Percentiles rank a stretch among this genome's conserved stretches.
These are phyloP conservation scores for Aspergillus ochraceus DNA, from an alignment of 2,329 filamentous ascomycete genomes.

Conservation along the genomic window DNA sequence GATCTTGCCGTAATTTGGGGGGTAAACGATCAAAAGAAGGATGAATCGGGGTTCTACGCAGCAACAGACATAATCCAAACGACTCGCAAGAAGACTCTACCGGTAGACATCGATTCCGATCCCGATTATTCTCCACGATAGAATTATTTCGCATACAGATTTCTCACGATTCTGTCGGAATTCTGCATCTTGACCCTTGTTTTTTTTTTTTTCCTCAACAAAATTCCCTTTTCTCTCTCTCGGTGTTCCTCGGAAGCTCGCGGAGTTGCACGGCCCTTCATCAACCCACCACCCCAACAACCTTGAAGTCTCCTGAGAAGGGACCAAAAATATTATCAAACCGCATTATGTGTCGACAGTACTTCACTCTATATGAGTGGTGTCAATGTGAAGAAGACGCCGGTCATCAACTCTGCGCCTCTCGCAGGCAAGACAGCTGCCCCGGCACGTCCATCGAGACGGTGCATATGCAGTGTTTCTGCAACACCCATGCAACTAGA, in stretches of 20 bases:
- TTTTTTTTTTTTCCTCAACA: not conserved
- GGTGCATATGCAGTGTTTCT: constrained; percentile 42
- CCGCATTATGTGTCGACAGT: constrained; percentile 38
- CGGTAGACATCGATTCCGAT: not conserved
- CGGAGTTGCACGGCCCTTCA: constrained; percentile 12
- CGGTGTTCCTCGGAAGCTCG: constrained; percentile 16
- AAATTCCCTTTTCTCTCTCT: not conserved
- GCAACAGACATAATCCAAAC: constrained; percentile 2
- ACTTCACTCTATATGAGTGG: constrained; percentile 38
- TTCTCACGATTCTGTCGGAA: not conserved
- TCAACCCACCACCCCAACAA: constrained; percentile 1
- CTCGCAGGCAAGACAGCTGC: constrained; percentile 28
- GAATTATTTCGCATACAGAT: not conserved
- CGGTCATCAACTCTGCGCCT: constrained; percentile 31
- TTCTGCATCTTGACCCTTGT: not conserved
- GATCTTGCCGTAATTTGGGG: constrained; percentile 2
- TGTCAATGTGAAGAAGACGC: constrained; percentile 40
- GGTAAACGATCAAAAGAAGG: not conserved
- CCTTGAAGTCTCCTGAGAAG: not conserved
- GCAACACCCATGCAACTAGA: constrained; percentile 34
- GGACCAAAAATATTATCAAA: not conserved
- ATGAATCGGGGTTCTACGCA: not conserved
- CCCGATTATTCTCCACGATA: not conserved
- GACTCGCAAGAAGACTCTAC: not conserved
- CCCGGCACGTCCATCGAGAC: constrained; percentile 34